These are phyloP conservation scores for Eimeria acervulina DNA, from an alignment of 169 alveolate species.

Conservation along the genomic window DNA sequence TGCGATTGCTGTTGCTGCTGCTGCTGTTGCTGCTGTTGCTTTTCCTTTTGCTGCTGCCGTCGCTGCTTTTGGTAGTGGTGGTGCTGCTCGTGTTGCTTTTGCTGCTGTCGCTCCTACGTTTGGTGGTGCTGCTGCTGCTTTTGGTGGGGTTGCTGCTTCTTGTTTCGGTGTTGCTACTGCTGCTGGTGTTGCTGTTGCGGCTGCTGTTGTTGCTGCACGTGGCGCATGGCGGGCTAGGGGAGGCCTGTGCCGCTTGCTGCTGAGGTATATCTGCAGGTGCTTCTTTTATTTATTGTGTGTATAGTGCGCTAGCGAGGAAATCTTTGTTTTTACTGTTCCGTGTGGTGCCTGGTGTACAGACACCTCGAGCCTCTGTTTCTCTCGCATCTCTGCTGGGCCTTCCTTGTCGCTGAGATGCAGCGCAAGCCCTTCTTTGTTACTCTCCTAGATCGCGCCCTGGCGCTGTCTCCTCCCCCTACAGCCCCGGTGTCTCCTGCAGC, in stretches of 20 bases:
- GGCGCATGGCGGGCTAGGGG: not conserved
- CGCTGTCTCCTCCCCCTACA: not conserved
- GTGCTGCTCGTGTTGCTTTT: too few relatives aligned
- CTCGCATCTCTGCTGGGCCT: slow-evolving; percentile 62
- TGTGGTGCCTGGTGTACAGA: not conserved
- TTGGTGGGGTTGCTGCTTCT: not conserved
- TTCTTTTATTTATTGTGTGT: not conserved
- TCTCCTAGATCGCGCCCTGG: slow-evolving; percentile 30
- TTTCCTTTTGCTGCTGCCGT: not conserved
- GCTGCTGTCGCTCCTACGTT: too few relatives aligned
- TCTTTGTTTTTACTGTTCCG: not conserved
- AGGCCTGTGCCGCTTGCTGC: not conserved
- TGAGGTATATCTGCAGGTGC: not conserved
- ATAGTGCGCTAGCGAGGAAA: too few relatives aligned
- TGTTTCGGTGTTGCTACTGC: too few relatives aligned
- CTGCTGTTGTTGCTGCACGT: too few relatives aligned
- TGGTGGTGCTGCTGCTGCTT: not conserved
- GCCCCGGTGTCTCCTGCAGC: not conserved
- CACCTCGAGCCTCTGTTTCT: slow-evolving; percentile 26
- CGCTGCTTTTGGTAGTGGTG: too few relatives aligned
- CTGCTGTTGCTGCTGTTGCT: not conserved
- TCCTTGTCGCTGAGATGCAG: slow-evolving; percentile 43
- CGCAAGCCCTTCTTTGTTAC: not conserved
- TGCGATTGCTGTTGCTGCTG: not conserved
- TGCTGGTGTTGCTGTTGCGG: not conserved